These are phyloP conservation scores for Leccinum proliferum DNA, from an alignment of 1,284 basidiomycete genomes.

Conservation along the genomic window DNA sequence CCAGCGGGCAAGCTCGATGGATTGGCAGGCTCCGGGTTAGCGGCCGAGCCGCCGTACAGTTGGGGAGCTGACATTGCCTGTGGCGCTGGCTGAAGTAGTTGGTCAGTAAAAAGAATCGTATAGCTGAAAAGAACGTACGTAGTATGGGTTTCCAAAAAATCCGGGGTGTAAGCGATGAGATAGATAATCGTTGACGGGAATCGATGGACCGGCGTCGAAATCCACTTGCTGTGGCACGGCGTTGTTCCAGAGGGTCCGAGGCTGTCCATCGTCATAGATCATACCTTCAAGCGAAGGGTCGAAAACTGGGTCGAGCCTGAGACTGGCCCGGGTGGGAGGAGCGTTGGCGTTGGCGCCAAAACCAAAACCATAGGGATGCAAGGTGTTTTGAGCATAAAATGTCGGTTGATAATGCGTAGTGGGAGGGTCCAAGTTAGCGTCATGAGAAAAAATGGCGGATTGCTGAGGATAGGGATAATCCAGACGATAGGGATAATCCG, in stretches of 20 bases:
- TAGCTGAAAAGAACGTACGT: not conserved
- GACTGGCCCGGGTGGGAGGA: not conserved
- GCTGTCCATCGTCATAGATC: not conserved
- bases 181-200: not conserved
- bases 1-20: too few species aligned
- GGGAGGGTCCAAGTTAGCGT: not conserved
- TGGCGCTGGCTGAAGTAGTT: not conserved
- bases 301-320: not conserved
- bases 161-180: not conserved
- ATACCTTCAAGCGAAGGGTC: not conserved
- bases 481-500: not conserved
- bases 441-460: not conserved
- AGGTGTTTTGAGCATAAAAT: not conserved
- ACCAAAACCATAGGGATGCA: not conserved
- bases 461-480: not conserved
- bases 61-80: not conserved
- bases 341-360: not conserved
- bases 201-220: not conserved
- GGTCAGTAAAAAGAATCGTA: not conserved
- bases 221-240: not conserved
- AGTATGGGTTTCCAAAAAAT: not conserved
- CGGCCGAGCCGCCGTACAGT: not conserved
- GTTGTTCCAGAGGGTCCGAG: not conserved
- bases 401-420: not conserved
- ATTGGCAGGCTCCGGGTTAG: not conserved